A percentile compares a stretch with the other conserved stretches of the same genome.
phyloP scores from a whole-genome alignment of 352 stramenopile species.

The Aphanomyces astaci region DNA sequence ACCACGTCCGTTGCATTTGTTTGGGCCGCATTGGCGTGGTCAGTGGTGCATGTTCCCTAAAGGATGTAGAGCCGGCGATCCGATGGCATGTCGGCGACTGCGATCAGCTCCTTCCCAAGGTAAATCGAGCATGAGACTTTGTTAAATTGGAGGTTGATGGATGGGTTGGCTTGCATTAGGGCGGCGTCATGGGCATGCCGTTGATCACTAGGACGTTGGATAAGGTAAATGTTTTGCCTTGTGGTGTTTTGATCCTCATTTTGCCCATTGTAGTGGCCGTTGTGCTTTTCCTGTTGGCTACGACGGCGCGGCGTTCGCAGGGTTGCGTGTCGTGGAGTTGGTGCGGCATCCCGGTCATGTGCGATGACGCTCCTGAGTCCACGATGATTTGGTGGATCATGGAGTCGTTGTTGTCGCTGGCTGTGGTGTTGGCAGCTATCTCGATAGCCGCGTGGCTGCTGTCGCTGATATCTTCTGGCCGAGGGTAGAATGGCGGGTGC shows the following conservation, averaged over 20 bases:
- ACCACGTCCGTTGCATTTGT: background rate
- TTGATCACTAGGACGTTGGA: background rate
- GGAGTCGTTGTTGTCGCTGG: background rate
- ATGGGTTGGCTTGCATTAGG: background rate
- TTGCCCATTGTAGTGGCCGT: background rate
- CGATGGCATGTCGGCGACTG: background rate
- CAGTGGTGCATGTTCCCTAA: background rate
- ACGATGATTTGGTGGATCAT: background rate
- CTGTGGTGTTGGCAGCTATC: background rate
- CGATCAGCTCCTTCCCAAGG: background rate
- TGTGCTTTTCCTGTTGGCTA: conserved; percentile 6
- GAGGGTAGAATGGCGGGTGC: background rate
- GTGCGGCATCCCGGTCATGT: background rate
- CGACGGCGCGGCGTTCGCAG: background rate
- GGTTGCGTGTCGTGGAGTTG: conserved; percentile 4
- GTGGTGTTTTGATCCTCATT: conserved; percentile 10
- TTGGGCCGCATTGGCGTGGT: background rate
- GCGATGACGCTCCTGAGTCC: conserved; percentile 6
- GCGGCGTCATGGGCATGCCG: background rate
- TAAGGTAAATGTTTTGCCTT: background rate
- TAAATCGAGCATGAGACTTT: conserved; percentile 12
- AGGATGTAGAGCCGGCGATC: background rate
- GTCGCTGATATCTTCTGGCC: background rate
- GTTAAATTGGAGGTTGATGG: background rate
- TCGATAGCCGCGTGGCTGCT: background rate